Evolutionary conservation across 2,329 filamentous ascomycete genomes (phyloP), one percentile per base, ranked within the genome.

Genomic region (Nakataea oryzae): DNA sequence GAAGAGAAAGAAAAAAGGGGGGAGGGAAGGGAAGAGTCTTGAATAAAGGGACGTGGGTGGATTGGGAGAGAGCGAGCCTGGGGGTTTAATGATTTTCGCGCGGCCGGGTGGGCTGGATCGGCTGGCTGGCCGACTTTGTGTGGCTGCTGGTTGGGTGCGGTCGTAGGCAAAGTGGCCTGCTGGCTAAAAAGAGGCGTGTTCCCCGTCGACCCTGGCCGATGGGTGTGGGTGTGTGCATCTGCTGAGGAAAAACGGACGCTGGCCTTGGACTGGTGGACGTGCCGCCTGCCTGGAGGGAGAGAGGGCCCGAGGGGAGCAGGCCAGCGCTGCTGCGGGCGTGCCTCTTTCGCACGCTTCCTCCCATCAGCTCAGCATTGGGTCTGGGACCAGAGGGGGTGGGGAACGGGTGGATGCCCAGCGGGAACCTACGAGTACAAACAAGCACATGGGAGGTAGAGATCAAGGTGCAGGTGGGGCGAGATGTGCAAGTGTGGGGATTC

Each of bases 21-120:
- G 72, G 70, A 70, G 67, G 67, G 70, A 72, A 73, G 72, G 74
- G 70, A 74, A 73, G 70, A 73, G 71, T 76, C 72, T 75, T 74
- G 73, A 72, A 73, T 71, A 72, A 68, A 72, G 66, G 67, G 66
- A 69, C 73, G 72, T 71, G 64, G 67, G 73, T 70, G 70, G 68
- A 69, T 67, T 65, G 69, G 71, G 74, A 73, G 71, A 73, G 71
- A 70, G 69, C 70, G 71, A 70, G 65, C 67, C 70, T 71, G 70
- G 73, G 73, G 73, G 73, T 74, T 75, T 75, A 74, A 74, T 74
- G 70, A 73, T 71, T 70, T 73, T 69, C 65, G 70, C 65, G 62
- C 64, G 62, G 28, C 47, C 28, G 50, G 30, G 32, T 27, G 60
- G 54, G 58, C 54, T 30, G 29, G 54, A 55, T 62, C 62, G 63